Evolutionary conservation across 805 yeast genomes (phyloP).

Genomic region (Suhomyces tanzawaensis): DNA sequence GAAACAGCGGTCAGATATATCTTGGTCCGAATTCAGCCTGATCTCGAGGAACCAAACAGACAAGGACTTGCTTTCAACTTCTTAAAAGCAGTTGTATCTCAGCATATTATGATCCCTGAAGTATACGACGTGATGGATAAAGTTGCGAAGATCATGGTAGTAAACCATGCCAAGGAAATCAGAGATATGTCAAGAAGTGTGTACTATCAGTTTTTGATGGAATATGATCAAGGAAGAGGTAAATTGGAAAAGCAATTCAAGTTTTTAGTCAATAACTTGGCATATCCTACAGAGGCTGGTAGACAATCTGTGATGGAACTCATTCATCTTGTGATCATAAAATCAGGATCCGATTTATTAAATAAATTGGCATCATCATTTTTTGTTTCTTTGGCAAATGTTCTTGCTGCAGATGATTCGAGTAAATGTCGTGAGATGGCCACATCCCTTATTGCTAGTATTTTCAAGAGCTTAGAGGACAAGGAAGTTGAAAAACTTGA

Average conservation of each 20-base stretch:
- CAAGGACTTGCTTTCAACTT: slow-evolving; percentile 89
- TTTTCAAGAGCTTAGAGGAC: slow-evolving; percentile 49
- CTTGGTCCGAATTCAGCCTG: slow-evolving; percentile 73
- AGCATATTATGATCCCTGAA: slow-evolving; percentile 78
- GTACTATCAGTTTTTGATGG: slow-evolving; percentile 83
- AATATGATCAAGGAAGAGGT: slow-evolving; percentile 90
- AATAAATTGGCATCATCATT: slow-evolving; percentile 68
- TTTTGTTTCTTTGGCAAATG: slow-evolving; percentile 78
- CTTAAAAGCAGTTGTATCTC: slow-evolving; percentile 70
- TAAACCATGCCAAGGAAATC: slow-evolving; percentile 78
- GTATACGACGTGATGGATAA: slow-evolving; percentile 84
- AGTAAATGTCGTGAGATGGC: slow-evolving; percentile 85
- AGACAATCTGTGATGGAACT: slow-evolving; percentile 89
- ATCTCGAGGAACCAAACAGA: slow-evolving; percentile 82
- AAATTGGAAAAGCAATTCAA: slow-evolving; percentile 79
- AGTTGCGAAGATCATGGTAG: slow-evolving; percentile 81
- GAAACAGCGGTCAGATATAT: slow-evolving; percentile 72
- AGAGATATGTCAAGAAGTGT: slow-evolving; percentile 82
- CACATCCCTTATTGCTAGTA: slow-evolving; percentile 50
- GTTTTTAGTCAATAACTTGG: slow-evolving; percentile 73
- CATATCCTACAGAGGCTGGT: slow-evolving; percentile 83
- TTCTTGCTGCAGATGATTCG: slow-evolving; percentile 73
- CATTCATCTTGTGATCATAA: slow-evolving; percentile 64
- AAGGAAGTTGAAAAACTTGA: slow-evolving; percentile 37
- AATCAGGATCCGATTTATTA: slow-evolving; percentile 59